These are phyloP conservation scores for Russula virescens DNA, from an alignment of 768 basidiomycete genomes.

Conservation along the genomic window DNA sequence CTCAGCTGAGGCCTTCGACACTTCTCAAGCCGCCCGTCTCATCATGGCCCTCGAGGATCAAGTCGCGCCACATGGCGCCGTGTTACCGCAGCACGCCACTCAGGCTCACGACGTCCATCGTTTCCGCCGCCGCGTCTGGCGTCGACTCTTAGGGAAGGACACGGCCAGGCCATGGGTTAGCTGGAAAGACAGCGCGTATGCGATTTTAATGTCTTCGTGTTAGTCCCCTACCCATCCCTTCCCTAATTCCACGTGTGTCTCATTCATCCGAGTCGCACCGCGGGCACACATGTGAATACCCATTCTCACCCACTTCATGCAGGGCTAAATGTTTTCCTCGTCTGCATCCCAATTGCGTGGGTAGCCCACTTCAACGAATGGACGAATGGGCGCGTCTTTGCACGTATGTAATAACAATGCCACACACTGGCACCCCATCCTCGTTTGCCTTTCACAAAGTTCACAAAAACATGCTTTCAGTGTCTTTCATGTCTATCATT, in stretches of 20 bases:
- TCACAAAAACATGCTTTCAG: slow-evolving; percentile 31
- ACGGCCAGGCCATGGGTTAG: slow-evolving; percentile 4
- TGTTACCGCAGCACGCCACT: background rate
- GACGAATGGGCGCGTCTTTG: slow-evolving; percentile 21
- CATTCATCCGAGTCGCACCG: background rate
- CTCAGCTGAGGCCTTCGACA: background rate
- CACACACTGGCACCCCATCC: background rate
- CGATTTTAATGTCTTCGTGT: slow-evolving; percentile 20
- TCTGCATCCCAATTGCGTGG: slow-evolving; percentile 30
- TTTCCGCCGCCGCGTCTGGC: slow-evolving; percentile 5
- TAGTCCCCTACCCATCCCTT: background rate
- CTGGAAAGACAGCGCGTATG: slow-evolving; percentile 12
- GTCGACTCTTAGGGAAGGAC: slow-evolving; percentile 17
- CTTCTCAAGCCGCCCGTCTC: background rate
- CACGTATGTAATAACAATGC: slow-evolving; percentile 20
- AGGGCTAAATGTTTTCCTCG: slow-evolving; percentile 26
- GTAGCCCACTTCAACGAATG: slow-evolving; percentile 27
- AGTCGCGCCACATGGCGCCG: background rate
- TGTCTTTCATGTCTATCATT: slow-evolving; percentile 60
- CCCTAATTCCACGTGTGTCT: too few species aligned
- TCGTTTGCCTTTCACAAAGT: too few species aligned
- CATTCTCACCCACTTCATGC: background rate
- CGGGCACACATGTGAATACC: background rate
- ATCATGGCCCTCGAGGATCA: background rate
- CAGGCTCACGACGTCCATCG: background rate